These are phyloP conservation scores for Aspergillaceae sp. DNA, from an alignment of 2,329 filamentous ascomycete species.

Conservation along the genomic window DNA sequence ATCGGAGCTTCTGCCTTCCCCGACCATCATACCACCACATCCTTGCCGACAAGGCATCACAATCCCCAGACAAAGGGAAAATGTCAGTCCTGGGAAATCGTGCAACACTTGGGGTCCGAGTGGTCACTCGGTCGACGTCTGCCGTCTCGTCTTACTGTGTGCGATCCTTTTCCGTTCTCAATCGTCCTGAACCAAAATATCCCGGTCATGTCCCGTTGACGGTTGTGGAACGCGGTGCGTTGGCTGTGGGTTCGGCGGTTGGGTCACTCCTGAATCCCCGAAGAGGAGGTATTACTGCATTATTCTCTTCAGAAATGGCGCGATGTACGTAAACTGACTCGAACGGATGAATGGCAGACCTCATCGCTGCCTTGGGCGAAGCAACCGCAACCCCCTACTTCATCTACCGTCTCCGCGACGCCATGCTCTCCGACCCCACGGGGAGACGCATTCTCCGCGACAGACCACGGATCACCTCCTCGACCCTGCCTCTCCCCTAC, in stretches of 20 bases:
- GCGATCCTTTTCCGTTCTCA: conserved; percentile 68
- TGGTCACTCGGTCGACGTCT: conserved; percentile 5
- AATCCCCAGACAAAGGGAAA: conserved; percentile 9
- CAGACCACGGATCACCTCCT: conserved; percentile 76
- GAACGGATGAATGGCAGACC: conserved; percentile 47
- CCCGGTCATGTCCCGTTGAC: conserved; percentile 88
- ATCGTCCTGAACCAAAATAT: conserved; percentile 79
- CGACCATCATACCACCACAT: conserved; percentile 10
- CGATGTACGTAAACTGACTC: neutral
- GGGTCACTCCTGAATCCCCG: conserved; percentile 63
- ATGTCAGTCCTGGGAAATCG: conserved; percentile 22
- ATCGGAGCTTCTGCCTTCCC: conserved; percentile 6
- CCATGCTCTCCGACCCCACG: conserved; percentile 76
- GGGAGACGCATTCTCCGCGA: conserved; percentile 87
- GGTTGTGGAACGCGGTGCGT: conserved; percentile 60
- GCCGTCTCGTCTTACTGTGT: conserved; percentile 5
- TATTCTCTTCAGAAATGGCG: too few relatives aligned
- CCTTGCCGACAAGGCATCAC: conserved; percentile 1
- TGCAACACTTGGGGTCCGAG: conserved; percentile 10
- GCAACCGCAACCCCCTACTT: conserved; percentile 92
- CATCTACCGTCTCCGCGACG: conserved; percentile 80
- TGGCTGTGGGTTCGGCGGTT: conserved; percentile 56
- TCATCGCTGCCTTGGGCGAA: conserved; percentile 91
- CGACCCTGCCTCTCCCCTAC: conserved; percentile 56
- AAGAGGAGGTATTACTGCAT: conserved; percentile 54